Evolutionary conservation across 139 green algal genomes (phyloP).

Genomic region (Spirogloea muscicola): DNA sequence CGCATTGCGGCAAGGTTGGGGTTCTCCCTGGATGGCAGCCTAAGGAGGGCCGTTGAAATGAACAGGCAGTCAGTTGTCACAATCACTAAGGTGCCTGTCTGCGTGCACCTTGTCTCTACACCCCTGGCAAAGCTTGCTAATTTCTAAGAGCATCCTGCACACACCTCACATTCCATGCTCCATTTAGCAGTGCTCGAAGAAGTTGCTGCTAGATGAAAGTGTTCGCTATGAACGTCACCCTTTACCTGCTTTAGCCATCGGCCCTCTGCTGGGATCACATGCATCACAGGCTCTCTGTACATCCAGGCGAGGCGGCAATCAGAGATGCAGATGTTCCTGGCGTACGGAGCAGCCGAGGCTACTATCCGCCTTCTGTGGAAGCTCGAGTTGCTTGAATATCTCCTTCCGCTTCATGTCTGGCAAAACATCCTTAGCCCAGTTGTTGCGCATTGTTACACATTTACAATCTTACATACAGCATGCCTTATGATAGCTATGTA

Average conservation of each 20-base stretch:
- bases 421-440: neutral
- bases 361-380: slow-evolving; percentile 14
- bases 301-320: neutral
- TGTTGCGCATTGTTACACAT: neutral
- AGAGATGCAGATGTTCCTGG: slow-evolving; percentile 8
- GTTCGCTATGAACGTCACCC: neutral
- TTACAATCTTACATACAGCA: neutral
- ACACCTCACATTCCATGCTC: too few species aligned
- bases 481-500: neutral
- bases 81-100: slow-evolving; percentile 6
- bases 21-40: neutral
- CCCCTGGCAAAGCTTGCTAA: neutral
- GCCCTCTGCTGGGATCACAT: neutral
- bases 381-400: slow-evolving; percentile 6
- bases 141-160: neutral
- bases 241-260: neutral
- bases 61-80: neutral
- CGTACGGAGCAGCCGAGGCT: slow-evolving; percentile 12
- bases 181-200: too few species aligned
- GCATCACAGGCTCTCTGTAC: neutral
- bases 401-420: slow-evolving; percentile 18
- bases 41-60: neutral
- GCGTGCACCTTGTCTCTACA: neutral
- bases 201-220: neutral
- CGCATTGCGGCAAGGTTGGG: slow-evolving; percentile 16